phyloP scores from a whole-genome alignment of 2,329 filamentous ascomycete genomes.

The Albifimbria verrucaria region DNA sequence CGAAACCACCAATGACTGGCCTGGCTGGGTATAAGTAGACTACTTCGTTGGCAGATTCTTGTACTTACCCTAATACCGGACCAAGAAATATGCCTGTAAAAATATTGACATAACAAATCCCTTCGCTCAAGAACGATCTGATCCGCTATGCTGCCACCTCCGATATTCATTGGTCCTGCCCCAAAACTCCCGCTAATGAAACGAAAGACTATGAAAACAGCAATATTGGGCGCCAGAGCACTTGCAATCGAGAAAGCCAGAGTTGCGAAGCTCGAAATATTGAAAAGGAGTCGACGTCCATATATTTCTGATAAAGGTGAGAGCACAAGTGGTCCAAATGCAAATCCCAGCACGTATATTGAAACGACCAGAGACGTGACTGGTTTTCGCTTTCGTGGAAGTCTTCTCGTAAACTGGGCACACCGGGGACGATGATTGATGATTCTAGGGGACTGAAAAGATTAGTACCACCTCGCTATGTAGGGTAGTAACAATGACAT shows the following conservation, averaged over 20 bases:
- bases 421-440: constrained; percentile 64
- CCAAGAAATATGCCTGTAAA: constrained; percentile 42
- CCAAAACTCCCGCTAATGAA: constrained; percentile 62
- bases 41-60: too few relatives aligned
- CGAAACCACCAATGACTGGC: constrained; percentile 41
- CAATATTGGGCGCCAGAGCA: constrained; percentile 48
- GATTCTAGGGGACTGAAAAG: constrained; percentile 13
- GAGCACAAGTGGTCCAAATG: constrained; percentile 54
- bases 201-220: constrained; percentile 54
- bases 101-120: constrained; percentile 54
- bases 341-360: constrained; percentile 63
- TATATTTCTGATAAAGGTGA: constrained; percentile 60
- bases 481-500: constrained; percentile 15
- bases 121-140: constrained; percentile 56
- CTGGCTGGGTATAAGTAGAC: constrained; percentile 42
- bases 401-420: constrained; percentile 59
- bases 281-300: constrained; percentile 50
- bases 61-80: constrained; percentile 19
- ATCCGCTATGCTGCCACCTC: constrained; percentile 64
- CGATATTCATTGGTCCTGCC: constrained; percentile 60
- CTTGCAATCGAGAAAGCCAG: constrained; percentile 44
- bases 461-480: too few relatives aligned
- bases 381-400: constrained; percentile 50
- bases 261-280: constrained; percentile 36
- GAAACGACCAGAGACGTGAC: constrained; percentile 65